Evolutionary conservation across 345 rosid genomes (phyloP).

Genomic region (Acer campestre): DNA sequence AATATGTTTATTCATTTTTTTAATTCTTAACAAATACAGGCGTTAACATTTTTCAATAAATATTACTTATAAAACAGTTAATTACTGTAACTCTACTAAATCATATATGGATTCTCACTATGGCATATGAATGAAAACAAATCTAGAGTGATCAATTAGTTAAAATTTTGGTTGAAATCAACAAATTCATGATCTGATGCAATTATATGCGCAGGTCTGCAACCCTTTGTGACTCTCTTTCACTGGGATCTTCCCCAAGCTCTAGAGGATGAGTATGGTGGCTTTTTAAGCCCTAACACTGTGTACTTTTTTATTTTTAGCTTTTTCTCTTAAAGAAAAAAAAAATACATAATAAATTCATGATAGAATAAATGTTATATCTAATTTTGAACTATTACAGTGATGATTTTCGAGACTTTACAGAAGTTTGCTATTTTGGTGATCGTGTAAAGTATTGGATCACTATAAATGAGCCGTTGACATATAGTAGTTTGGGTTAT

Average conservation of each 20-base stretch:
- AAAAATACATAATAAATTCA: background rate
- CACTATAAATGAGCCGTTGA: slow-evolving; percentile 26
- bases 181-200: too few relatives aligned
- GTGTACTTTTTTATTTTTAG: slow-evolving; percentile 28
- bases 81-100: too few relatives aligned
- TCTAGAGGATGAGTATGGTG: slow-evolving; percentile 56
- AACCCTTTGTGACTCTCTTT: slow-evolving; percentile 53
- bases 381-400: background rate
- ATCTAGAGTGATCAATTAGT: too few relatives aligned
- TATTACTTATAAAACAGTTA: too few relatives aligned
- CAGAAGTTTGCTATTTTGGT: slow-evolving; percentile 30
- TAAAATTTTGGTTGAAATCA: too few relatives aligned
- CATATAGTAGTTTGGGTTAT: background rate
- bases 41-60: too few relatives aligned
- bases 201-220: slow-evolving; percentile 30
- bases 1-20: too few relatives aligned
- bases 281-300: slow-evolving; percentile 45
- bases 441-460: slow-evolving; percentile 33
- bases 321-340: background rate
- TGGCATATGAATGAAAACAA: too few relatives aligned
- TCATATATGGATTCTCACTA: too few relatives aligned
- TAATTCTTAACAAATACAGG: too few relatives aligned
- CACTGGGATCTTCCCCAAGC: slow-evolving; percentile 62
- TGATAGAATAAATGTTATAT: too few relatives aligned
- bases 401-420: slow-evolving; percentile 22